Base-by-base conservation (phyloP, 106 monocot species). In the Apostasia shenzhenica region DNA sequence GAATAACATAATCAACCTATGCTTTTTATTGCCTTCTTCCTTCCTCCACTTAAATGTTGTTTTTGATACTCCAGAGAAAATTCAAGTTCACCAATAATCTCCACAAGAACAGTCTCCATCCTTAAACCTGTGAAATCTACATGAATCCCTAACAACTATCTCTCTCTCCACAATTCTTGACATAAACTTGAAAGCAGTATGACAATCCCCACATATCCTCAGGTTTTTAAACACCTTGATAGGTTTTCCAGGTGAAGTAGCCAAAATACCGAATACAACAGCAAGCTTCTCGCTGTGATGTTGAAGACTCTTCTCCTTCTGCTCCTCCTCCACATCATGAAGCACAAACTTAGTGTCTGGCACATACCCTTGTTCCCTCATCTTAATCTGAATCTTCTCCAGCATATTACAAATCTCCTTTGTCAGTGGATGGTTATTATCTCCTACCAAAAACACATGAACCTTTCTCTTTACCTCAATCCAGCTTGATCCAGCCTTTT, bases 291-390 rank as follows among this genome's bases (percentile, higher is more conserved):
- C 75, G 8, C 75, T 69, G 11, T 76, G 75, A 26, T 76, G 61
- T 11, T 57, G 45, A 68, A 76, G 69, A 4, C 43, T 69, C 48
- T 53, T 42, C 75, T 76, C 75, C 59, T 76, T 76, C 26, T 76
- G 75, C 62, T 76, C 75, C 45, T 76, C 75, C 44, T 76, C 75
- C 50, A 76, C 54, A 76, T 76, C 75, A 54, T 76, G 68, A 9
- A 76, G 51, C 53, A 76, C 75, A 57, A 61, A 76, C 11, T 69
- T 61, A 1, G 61, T 76, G 59, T 76, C 75, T 13, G 75, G 54
- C 8, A 69, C 69, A 54, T 76, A 76, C 45, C 68, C 75, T 61
- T 54, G 10, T 59, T 61, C 61, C 61, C 69, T 76, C 75, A 76
- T 69, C 52, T 39, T 76, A 48, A 54, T 69, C 38, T 76, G 53